Evolutionary conservation across 768 basidiomycete genomes (phyloP), one percentile per base, ranked within the genome.

Genomic region (Nidularia sp.): DNA sequence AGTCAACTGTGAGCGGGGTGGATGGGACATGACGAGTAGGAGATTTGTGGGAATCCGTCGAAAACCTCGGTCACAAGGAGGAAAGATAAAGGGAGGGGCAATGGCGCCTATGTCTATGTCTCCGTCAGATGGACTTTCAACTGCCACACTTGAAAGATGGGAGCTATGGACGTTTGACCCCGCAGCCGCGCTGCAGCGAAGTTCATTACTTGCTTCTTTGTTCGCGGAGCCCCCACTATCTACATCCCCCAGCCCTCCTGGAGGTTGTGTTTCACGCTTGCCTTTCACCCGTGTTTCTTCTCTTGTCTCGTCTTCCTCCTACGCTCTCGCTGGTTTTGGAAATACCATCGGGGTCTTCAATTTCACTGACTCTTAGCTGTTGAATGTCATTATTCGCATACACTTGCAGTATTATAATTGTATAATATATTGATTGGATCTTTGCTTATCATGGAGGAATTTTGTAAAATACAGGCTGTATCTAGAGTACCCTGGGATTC

Each of bases 211-310:
- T 33, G 73, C 78, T 2, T 67, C 78, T 41, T 64, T 90, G 25
- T 62, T 70, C 9, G 61, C 53, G 31, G 57, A 55, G 50, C 33
- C 63, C 12, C 51, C 62, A 7, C 52, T 59, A 9, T 56, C 63
- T 15, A 55, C 58, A 29, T 51, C 53, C 2, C 49, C 48, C 18
- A 51, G 45, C 34, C 55, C 62, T 8, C 60, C 62, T 22, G 58
- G 55, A 34, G 67, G 68, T 41, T 44, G 55, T 18, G 60, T 78
- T 42, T 81, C 87, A 48, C 77, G 85, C 47, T 70, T 91, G 55
- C 88, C 89, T n/a, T 90, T 90, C 63, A 91, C 89, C n/a, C 77
- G 86, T 18, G 83, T 88, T 7, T 79, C 83, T 2, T 79, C 86
- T 32, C 74, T 88, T 54, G 59, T 81, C 29, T 70, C 75, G 48